phyloP scores from a whole-genome alignment of 805 yeast species.

The Scheffersomyces coipomensis region DNA sequence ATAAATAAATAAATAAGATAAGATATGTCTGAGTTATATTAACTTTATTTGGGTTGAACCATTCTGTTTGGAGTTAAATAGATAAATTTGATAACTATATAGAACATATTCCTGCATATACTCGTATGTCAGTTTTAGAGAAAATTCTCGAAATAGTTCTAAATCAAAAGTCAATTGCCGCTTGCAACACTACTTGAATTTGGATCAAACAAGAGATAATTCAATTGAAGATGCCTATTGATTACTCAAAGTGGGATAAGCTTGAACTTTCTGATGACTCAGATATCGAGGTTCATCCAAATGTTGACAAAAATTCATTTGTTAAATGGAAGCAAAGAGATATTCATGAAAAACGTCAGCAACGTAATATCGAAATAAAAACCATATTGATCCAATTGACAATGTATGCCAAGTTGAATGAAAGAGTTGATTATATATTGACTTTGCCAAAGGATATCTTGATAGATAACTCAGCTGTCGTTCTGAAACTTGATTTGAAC shows the following conservation, averaged over 20 bases:
- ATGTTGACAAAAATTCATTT: slow-evolving; percentile 90
- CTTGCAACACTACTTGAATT: background rate
- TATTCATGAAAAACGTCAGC: slow-evolving; percentile 87
- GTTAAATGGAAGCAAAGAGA: slow-evolving; percentile 97
- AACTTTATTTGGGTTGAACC: too few species aligned
- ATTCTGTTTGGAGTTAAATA: too few species aligned
- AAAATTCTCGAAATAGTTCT: too few species aligned
- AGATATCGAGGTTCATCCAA: slow-evolving; percentile 96
- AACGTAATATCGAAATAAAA: slow-evolving; percentile 74
- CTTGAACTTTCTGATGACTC: slow-evolving; percentile 95
- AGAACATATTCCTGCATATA: too few species aligned
- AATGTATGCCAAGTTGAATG: slow-evolving; percentile 75
- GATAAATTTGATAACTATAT: too few species aligned
- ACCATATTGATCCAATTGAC: slow-evolving; percentile 73
- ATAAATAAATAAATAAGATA: too few species aligned
- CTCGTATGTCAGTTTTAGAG: too few species aligned
- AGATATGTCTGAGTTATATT: too few species aligned
- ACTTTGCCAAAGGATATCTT: slow-evolving; percentile 36
- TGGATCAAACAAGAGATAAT: background rate
- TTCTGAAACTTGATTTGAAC: slow-evolving; percentile 42
- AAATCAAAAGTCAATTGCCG: too few species aligned
- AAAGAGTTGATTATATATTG: slow-evolving; percentile 67
- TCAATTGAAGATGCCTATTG: slow-evolving; percentile 65
- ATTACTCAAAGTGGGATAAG: slow-evolving; percentile 97
- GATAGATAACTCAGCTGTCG: slow-evolving; percentile 23